Conservation (phyloP, 31 red algal genomes). For the Porphyra umbilicalis region DNA sequence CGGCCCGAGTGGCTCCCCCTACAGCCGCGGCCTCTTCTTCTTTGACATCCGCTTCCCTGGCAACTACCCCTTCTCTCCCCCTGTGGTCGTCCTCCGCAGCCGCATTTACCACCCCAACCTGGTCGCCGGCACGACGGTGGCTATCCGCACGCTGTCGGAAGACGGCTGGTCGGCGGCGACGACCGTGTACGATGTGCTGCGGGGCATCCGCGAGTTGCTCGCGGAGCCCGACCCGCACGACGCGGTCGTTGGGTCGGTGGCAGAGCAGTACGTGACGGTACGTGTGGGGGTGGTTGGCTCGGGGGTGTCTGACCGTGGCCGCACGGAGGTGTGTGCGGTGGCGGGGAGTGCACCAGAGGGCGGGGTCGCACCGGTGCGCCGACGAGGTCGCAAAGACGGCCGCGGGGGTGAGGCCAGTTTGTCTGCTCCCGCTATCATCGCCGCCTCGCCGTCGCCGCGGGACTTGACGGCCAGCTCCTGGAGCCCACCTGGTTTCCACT, state of each 20-base stretch:
- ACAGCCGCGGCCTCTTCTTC: constrained; percentile 87
- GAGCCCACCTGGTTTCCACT: too few species aligned
- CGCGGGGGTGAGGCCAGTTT: too few species aligned
- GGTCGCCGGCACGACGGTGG: constrained; percentile 52
- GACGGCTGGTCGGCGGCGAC: constrained; percentile 72
- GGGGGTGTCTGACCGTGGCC: too few species aligned
- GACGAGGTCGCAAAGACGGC: too few species aligned
- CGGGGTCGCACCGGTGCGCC: too few species aligned
- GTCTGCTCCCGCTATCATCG: too few species aligned
- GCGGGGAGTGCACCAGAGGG: too few species aligned
- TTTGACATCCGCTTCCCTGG: constrained; percentile 70
- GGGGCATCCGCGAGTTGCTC: constrained; percentile 47
- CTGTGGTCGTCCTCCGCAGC: constrained; percentile 75
- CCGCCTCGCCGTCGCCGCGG: too few species aligned
- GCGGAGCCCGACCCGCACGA: constrained; percentile 79
- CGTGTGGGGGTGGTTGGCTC: background rate
- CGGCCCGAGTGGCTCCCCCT: constrained; percentile 76
- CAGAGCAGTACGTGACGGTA: constrained; percentile 56
- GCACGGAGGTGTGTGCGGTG: too few species aligned
- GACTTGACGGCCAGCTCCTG: too few species aligned
- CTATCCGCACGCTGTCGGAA: constrained; percentile 40
- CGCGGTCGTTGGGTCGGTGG: constrained; percentile 65
- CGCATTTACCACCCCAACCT: constrained; percentile 98
- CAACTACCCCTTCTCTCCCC: constrained; percentile 89
- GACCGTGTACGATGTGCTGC: constrained; percentile 52